phyloP scores from a whole-genome alignment of 2,329 filamentous ascomycete genomes.

The Aspergillus amoenus region DNA sequence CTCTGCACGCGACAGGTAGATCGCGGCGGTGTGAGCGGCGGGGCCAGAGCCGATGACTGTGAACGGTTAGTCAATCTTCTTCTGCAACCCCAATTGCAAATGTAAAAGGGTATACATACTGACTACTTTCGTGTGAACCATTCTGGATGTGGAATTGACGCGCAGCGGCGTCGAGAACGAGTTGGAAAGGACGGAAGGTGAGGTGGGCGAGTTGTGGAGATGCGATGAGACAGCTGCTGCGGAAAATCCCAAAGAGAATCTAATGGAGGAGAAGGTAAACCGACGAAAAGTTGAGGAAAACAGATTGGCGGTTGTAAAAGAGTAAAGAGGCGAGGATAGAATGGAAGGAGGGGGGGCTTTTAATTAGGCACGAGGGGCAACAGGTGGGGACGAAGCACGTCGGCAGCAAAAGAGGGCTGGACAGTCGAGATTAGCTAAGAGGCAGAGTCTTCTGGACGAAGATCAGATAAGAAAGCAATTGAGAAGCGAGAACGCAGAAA shows the following conservation, averaged over 20 bases:
- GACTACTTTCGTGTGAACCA: conserved; percentile 91
- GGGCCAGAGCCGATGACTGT: conserved; percentile 88
- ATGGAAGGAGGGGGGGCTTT: conserved; percentile 16
- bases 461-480: conserved; percentile 5
- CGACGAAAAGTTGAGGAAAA: conserved; percentile 81
- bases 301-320: conserved; percentile 71
- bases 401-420: conserved; percentile 16
- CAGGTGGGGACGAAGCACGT: conserved; percentile 15
- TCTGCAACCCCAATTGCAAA: background rate
- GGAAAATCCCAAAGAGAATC: conserved; percentile 71
- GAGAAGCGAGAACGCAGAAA: background rate
- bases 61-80: conserved; percentile 9
- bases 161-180: conserved; percentile 40
- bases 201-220: conserved; percentile 56
- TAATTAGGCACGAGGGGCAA: conserved; percentile 24
- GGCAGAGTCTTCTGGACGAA: conserved; percentile 9
- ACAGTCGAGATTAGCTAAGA: conserved; percentile 21
- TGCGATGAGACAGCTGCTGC: conserved; percentile 70
- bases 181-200: conserved; percentile 34
- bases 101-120: conserved; percentile 53
- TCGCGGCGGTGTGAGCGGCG: conserved; percentile 92
- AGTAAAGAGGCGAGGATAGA: conserved; percentile 6
- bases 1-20: conserved; percentile 93
- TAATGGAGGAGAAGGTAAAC: conserved; percentile 60
- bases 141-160: conserved; percentile 49